Evolutionary conservation across 805 yeast species (phyloP).

Genomic region (Metschnikowia shivogae): DNA sequence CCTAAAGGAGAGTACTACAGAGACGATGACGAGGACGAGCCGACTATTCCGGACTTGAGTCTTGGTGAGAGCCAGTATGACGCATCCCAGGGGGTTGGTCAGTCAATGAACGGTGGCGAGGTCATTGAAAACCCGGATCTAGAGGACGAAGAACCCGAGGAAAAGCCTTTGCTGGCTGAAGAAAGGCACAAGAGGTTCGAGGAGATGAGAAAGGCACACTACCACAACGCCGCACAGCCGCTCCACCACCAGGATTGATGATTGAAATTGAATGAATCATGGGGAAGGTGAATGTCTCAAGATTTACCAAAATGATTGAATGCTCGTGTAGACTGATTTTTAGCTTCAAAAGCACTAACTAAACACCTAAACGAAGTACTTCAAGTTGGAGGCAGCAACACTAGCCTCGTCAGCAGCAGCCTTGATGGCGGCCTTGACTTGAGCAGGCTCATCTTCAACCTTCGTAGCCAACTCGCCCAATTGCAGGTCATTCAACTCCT

Average conservation of each 20-base stretch:
- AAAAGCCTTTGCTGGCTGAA: constrained; percentile 43
- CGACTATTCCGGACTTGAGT: constrained; percentile 47
- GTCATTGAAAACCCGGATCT: constrained; percentile 27
- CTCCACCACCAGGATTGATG: constrained; percentile 30
- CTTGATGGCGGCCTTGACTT: constrained; percentile 55
- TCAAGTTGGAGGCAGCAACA: constrained; percentile 47
- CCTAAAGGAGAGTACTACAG: constrained; percentile 77
- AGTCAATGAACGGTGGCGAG: constrained; percentile 40
- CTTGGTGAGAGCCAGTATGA: constrained; percentile 56
- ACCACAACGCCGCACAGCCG: constrained; percentile 53
- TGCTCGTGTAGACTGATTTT: no score
- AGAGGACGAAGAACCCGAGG: constrained; percentile 30
- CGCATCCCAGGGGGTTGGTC: constrained; percentile 22
- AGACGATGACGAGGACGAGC: constrained; percentile 55
- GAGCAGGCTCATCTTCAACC: constrained; percentile 52
- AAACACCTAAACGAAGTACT: constrained; percentile 39
- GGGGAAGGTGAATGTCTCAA: no score
- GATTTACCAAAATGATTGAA: not conserved
- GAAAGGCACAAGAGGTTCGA: constrained; percentile 68
- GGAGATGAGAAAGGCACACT: constrained; percentile 75
- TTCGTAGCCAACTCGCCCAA: constrained; percentile 71
- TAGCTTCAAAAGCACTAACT: no score
- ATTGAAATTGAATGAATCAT: not conserved
- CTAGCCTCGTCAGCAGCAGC: constrained; percentile 57
- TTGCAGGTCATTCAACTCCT: constrained; percentile 72